Base-by-base conservation (phyloP, 2,329 filamentous ascomycete genomes). In the Clarireedia homoeocarpa region DNA sequence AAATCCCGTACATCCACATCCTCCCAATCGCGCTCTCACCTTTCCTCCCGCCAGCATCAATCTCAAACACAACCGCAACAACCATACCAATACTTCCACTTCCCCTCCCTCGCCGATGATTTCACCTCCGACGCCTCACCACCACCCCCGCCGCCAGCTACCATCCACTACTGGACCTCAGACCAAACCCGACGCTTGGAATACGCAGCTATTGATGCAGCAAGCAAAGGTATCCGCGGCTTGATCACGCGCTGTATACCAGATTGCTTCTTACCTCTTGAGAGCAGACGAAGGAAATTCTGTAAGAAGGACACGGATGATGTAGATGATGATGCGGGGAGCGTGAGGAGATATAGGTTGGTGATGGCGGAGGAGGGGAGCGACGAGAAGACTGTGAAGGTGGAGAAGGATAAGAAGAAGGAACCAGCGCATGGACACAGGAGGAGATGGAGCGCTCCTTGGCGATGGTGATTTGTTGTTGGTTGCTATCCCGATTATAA, bases 111-210 rank as follows among this genome's bases (percentile, higher is more conserved):
- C 20, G 48, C 49, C 12, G 57, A 59, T 14, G 48, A 59, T 10
- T 38, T 53, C 17, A 26, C 48, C 20, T 45, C 24, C 15, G 40
- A 44, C 48, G 46, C 36, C 4, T 26, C 27, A 23, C 50, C 5
- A n/a, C 51, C 17, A 46, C 54, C 4, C 69, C 73, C 2, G 2
- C 82, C 80, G 12, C 79, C 79, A 4, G 76, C 78, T 61, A 84
- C 83, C 2, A 81, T 80, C 1, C 81, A 85, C 65, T 86, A 85
- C 70, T 86, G 83, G 83, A 85, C 82, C 1, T 84, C 80, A 63
- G 80, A 85, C 65, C 75, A 74, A 53, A 85, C 82, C 0, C 75
- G 83, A 3, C 74, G 81, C 10, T 73, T 84, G 3, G 83, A 86
- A 71, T 86, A 86, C 62, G 83, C 82, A 0, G 83, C 83, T 55